Base-by-base conservation (phyloP, 2,329 filamentous ascomycete species). In the Penicillium sp. region DNA sequence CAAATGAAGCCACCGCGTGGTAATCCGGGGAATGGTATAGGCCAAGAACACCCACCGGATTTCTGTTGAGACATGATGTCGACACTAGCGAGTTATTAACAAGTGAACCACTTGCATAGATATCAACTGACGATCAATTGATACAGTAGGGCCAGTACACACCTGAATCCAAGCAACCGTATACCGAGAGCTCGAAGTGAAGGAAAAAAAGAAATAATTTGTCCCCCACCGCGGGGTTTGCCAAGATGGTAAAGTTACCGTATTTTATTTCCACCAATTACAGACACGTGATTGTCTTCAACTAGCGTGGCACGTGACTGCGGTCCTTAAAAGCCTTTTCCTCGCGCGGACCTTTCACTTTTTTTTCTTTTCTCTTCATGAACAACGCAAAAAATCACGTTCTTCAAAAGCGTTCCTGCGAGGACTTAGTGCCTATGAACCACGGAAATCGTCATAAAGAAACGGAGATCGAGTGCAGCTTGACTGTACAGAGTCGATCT, bases 391-490 rank as follows among this genome's bases (percentile, higher is more conserved):
- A 69, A 67, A 54, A 50, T 48, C 58, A 75, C 73, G 74, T 77
- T 76, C 76, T 75, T 65, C 68, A 75, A 78, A 78, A 77, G 75
- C 75, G 74, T 78, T 78, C 76, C 75, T 71, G 67, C 70, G 73
- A 75, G 74, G 76, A 34, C 70, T 68, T 61, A 47, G 64, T 69
- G 31, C 72, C 74, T 69, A 78, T 77, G 76, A 78, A 71, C 72
- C 69, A 75, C 67, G 75, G 75, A 77, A 77, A 77, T 76, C 75
- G 75, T 77, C 74, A 69, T 71, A 72, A 68, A 71, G 74, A 75
- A 34, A 77, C 77, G 75, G 69, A 78, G 75, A 77, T 57, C 58
- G 68, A 71, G 62, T 66, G 57, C 54, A 46, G 52, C 56, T 50
- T 46, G 47, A 41, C 46, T 46, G 59, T 57, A 66, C 61, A 63